Base-by-base conservation (phyloP, 805 yeast genomes). In the Vanderwaltozyma tropicalis region DNA sequence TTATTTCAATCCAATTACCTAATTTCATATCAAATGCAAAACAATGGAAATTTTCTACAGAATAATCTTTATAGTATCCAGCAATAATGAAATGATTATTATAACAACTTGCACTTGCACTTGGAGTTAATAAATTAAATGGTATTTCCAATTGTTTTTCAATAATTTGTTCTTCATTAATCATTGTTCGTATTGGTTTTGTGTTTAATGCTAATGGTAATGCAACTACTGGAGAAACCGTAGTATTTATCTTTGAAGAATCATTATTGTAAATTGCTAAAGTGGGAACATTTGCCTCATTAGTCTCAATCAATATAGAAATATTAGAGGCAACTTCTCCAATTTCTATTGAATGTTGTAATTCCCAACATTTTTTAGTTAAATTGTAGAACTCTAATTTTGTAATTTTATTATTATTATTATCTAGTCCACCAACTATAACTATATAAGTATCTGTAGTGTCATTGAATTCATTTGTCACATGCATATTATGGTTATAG, bases 11-110 rank as follows among this genome's bases (percentile, higher is more conserved):
- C 88, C 89, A 80, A 44, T 70, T 71, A 2, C 58, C 60, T 5
- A 58, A 49, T 1, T 57, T 45, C 1, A 58, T 50, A 38, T 57
- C 59, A 39, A 53, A 57, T 4, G 56, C 47, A 36, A 48, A 57
- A 36, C 59, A 53, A 28, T 47, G 49, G 34, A 50, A 50, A 36
- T 43, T 47, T 10, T 43, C 42, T n/a, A 51, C 42, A 10, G 44
- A 41, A 3, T 67, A 68, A 30, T 64, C 63, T 3, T 74, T 73
- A 34, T 71, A 55, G 39, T 71, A 76, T 0, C 92, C 92, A 5
- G 74, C 66, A 3, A 80, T 62, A 5, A 81, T 70, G 18, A 80
- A 53, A 46, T 76, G 78, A 43, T 77, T 76, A 3, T 88, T 88
- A 52, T 80, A 81, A 8, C 67, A 49, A n/a, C n/a, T n/a, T 2